Percentiles rank a stretch among this genome's conserved stretches.
Evolutionary conservation across 345 rosid species (phyloP).

Genomic region (Ricinus communis): DNA sequence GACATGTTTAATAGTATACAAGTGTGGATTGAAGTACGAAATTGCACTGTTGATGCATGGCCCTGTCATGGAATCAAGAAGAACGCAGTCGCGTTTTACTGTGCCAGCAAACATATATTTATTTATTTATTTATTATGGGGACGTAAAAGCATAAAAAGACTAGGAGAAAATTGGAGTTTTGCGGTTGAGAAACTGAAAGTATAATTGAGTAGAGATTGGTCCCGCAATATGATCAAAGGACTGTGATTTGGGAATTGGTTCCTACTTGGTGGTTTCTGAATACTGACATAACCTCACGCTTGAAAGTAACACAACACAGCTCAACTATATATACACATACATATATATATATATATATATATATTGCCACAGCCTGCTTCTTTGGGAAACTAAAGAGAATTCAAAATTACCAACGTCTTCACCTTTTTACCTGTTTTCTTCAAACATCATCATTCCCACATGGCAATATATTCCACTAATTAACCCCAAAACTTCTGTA

Average conservation of each 20-base stretch:
- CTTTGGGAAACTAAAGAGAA: background rate
- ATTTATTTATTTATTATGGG: too few relatives aligned
- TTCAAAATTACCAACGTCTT: background rate
- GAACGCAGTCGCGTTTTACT: background rate
- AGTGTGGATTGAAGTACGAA: background rate
- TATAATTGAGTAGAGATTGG: background rate
- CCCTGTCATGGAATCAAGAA: background rate
- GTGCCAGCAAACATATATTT: too few relatives aligned
- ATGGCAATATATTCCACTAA: background rate
- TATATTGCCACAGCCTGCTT: background rate
- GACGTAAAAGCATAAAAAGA: background rate
- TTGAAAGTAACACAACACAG: conserved; percentile 21
- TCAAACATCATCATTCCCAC: conserved; percentile 3
- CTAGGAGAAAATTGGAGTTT: background rate
- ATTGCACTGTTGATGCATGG: background rate
- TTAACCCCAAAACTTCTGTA: too few relatives aligned
- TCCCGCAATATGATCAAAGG: conserved; percentile 4
- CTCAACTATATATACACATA: background rate
- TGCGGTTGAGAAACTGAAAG: too few relatives aligned
- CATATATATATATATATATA: background rate
- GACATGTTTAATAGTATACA: background rate
- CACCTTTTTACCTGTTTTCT: conserved; percentile 10
- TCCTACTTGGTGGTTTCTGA: background rate
- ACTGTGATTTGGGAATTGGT: conserved; percentile 3
- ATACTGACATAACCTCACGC: conserved; percentile 32